These are phyloP conservation scores for Arthrinium phaeospermum DNA, from an alignment of 2,329 filamentous ascomycete genomes.

Conservation along the genomic window DNA sequence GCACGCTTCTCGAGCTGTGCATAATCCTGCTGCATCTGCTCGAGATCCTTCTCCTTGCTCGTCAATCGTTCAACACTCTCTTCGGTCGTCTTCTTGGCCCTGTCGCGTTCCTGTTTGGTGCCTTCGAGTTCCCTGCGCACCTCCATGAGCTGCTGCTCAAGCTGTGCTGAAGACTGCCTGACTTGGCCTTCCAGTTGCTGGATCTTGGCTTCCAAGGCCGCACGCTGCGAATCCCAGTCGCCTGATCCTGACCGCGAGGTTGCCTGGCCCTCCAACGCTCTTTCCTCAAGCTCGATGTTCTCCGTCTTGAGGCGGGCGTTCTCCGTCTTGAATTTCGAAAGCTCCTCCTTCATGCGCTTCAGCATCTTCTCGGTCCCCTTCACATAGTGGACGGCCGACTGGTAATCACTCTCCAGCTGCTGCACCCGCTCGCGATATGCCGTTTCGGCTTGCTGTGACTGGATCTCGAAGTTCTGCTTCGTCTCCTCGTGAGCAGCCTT, in stretches of 20 bases:
- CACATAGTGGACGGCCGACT: slow-evolving; percentile 96
- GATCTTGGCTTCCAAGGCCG: slow-evolving; percentile 70
- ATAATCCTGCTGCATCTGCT: slow-evolving; percentile 85
- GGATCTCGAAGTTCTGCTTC: slow-evolving; percentile 75
- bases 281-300: slow-evolving; percentile 70
- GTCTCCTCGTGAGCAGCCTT: slow-evolving; percentile 85
- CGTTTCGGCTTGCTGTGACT: slow-evolving; percentile 85
- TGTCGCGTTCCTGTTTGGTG: slow-evolving; percentile 71
- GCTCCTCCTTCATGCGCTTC: slow-evolving; percentile 96
- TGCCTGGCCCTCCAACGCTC: slow-evolving; percentile 47
- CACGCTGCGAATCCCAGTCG: slow-evolving; percentile 79
- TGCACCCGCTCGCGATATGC: slow-evolving; percentile 91
- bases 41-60: slow-evolving; percentile 69
- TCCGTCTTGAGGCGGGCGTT: slow-evolving; percentile 84
- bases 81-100: slow-evolving; percentile 53
- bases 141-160: slow-evolving; percentile 73
- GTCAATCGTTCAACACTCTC: slow-evolving; percentile 66
- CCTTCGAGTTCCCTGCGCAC: slow-evolving; percentile 73
- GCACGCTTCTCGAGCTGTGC: slow-evolving; percentile 80
- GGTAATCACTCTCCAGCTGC: slow-evolving; percentile 95
- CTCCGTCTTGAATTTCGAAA: slow-evolving; percentile 88
- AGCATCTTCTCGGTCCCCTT: slow-evolving; percentile 99
- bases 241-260: slow-evolving; percentile 41
- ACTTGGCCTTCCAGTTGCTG: slow-evolving; percentile 73
- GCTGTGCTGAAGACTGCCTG: slow-evolving; percentile 64